phyloP scores from a whole-genome alignment of 805 yeast genomes.

The Tetrapisispora namnaoensis region DNA sequence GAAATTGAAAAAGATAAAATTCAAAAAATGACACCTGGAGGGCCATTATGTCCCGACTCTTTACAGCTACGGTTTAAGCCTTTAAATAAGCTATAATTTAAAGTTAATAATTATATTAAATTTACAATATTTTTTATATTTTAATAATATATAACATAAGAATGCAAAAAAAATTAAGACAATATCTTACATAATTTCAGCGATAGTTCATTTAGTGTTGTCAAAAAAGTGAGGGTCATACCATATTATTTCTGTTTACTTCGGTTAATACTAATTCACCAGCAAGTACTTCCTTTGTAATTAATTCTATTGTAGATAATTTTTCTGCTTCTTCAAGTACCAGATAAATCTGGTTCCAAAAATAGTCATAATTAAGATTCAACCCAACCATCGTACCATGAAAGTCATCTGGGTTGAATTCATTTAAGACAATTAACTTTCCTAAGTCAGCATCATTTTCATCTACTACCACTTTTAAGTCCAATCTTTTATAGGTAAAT shows the following conservation, averaged over 20 bases:
- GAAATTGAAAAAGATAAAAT: constrained; percentile 36
- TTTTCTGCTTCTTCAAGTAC: constrained; percentile 33
- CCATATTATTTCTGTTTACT: not conserved
- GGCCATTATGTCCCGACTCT: constrained; percentile 43
- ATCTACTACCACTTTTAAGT: constrained; percentile 20
- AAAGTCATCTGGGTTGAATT: constrained; percentile 18
- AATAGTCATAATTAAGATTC: constrained; percentile 32
- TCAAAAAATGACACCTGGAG: constrained; percentile 46
- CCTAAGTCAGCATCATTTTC: constrained; percentile 46
- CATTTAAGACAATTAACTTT: constrained; percentile 32
- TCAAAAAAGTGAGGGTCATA: not conserved
- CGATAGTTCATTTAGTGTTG: not conserved
- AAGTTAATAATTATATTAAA: not conserved
- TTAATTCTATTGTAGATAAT: constrained; percentile 15
- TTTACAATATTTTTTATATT: not conserved
- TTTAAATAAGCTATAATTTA: not conserved
- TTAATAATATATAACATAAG: not conserved
- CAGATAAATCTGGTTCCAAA: constrained; percentile 38
- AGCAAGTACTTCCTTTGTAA: not conserved
- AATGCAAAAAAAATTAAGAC: not conserved
- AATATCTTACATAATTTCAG: not conserved
- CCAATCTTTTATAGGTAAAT: constrained; percentile 16
- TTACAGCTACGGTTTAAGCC: constrained; percentile 24
- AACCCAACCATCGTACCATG: constrained; percentile 34
- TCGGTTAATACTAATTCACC: not conserved